A percentile compares a stretch with the other conserved stretches of the same genome.
phyloP scores from a whole-genome alignment of 352 stramenopile genomes.

The Phytophthora palmivora region DNA sequence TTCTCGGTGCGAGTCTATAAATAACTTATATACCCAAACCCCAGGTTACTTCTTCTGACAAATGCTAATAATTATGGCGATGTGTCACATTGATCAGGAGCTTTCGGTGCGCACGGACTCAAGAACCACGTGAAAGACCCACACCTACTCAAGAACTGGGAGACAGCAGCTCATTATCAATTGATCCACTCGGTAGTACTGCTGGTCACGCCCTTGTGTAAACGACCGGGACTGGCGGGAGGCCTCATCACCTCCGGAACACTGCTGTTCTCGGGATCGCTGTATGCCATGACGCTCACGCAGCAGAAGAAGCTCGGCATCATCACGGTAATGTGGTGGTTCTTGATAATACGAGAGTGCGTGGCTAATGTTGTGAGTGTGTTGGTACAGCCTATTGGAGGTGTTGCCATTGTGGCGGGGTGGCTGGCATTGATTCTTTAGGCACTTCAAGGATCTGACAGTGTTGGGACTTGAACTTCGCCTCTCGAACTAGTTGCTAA shows the following conservation, averaged over 20 bases:
- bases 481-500: not conserved
- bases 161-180: constrained; percentile 85
- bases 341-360: not conserved
- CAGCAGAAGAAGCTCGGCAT: constrained; percentile 77
- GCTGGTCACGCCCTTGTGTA: constrained; percentile 68
- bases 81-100: constrained; percentile 43
- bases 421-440: constrained; percentile 80
- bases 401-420: constrained; percentile 69
- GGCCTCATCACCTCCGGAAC: constrained; percentile 66
- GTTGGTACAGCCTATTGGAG: constrained; percentile 62
- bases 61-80: constrained; percentile 10
- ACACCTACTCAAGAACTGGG: constrained; percentile 87
- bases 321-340: constrained; percentile 60
- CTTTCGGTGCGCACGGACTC: constrained; percentile 82
- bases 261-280: constrained; percentile 80
- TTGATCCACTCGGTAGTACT: constrained; percentile 80
- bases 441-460: not conserved
- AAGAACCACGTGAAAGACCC: constrained; percentile 73
- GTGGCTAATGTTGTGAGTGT: constrained; percentile 6
- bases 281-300: constrained; percentile 83
- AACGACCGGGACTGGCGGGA: constrained; percentile 63
- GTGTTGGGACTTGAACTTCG: no score
- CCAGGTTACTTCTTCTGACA: constrained; percentile 5
- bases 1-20: constrained; percentile 51
- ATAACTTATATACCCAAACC: not conserved